These are phyloP conservation scores for Paraglomus brasilianum DNA, from an alignment of 192 early-diverging fungal species.

Conservation along the genomic window DNA sequence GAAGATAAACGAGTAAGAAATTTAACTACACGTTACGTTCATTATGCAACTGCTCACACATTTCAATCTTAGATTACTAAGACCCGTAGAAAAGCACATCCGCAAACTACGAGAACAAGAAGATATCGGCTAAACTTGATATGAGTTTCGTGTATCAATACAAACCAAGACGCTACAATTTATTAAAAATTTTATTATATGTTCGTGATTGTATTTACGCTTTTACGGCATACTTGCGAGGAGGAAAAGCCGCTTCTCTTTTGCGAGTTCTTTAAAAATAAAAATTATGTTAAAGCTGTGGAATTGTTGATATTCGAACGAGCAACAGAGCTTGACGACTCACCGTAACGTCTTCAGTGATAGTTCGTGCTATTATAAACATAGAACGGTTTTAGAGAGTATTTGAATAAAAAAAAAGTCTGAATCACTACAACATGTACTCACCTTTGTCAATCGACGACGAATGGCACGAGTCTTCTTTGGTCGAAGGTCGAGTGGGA, in stretches of 20 bases:
- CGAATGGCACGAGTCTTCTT: conserved; percentile 99
- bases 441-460: conserved; percentile 77
- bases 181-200: background rate
- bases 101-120: conserved; percentile 24
- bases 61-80: conserved; percentile 20
- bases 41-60: too few species aligned
- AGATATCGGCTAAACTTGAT: conserved; percentile 9
- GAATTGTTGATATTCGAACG: too few species aligned
- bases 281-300: background rate
- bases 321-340: background rate
- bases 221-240: conserved; percentile 89
- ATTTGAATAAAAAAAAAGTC: too few species aligned
- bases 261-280: conserved; percentile 49
- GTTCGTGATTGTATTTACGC: conserved; percentile 53
- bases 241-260: conserved; percentile 87
- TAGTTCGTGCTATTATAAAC: conserved; percentile 55
- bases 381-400: too few species aligned
- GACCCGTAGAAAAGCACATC: conserved; percentile 5
- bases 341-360: conserved; percentile 84
- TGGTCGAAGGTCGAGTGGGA: conserved; percentile 92
- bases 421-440: background rate
- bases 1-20: conserved; percentile 26
- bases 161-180: background rate
- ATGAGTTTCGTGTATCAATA: background rate
- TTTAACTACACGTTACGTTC: too few species aligned